Evolutionary conservation across 2,329 filamentous ascomycete species (phyloP), one percentile per base, ranked within the genome.

Genomic region (Endoconidiophora polonica): DNA sequence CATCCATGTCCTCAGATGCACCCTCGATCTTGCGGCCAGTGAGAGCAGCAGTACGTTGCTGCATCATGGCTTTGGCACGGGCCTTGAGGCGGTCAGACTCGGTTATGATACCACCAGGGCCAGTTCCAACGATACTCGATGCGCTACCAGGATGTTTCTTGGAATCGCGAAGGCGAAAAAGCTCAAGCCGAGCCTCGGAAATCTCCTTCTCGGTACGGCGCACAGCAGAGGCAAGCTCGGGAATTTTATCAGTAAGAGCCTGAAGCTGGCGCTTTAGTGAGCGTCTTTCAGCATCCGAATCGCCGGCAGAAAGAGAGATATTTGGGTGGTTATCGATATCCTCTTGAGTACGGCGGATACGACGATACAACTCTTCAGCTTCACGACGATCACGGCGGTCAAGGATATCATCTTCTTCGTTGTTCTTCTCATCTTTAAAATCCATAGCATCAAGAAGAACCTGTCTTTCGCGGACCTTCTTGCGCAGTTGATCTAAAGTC

Each of bases 51-150:
- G 91, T 88, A 53, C 91, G 83, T 60, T 94, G 88, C 67, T 96
- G 90, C 91, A 98, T 98, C 79, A 95, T 94, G 38, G 90, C 90
- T 67, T 88, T 94, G 29, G 91, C 90, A 57, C 88, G 79, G 36
- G 91, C 91, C 69, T 95, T 96, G 57, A 96, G 76, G 49, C 90
- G 79, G 65, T 98, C 91, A 3, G 86, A 83, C 65, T 98, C 91
- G 0, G 91, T 98, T 40, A 98, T 78, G 42, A 78, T 68, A 48
- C 91, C 91, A 41, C 90, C 90, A 52, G 88, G 90, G 7, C 91
- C 91, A 54, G 90, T 96, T 43, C 91, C 91, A 53, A 96, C 77
- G 55, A 98, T 86, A 26, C 80, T 74, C 18, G 83, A 72, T 7
- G 86, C 81, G 60, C 83, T 86, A 56, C 79, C 76, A 2, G 91